Evolutionary conservation across 2,329 filamentous ascomycete species (phyloP), one percentile per base, ranked within the genome.

Genomic region (Lachnellula hyalina): DNA sequence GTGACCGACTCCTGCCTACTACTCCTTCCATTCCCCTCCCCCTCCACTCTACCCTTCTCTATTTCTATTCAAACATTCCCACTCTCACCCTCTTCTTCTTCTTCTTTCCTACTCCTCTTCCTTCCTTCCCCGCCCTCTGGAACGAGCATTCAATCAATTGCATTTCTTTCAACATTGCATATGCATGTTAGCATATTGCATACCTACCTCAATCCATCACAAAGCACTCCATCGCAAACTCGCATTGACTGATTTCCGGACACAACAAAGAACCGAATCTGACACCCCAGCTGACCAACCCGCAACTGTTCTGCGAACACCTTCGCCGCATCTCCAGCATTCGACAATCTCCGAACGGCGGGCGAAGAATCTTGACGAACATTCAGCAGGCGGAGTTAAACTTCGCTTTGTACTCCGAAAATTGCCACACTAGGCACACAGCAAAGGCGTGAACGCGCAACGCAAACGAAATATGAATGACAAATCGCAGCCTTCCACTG

Each of bases 231-330:
- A 11, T 36, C 56, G 46, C 42, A 38, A 53, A 19, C 57, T 57
- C 61, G 55, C 59, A 63, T 65, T 63, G 60, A 62, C 60, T 63
- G 59, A 59, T 56, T 54, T 48, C 53, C 56, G 47, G 52, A 61
- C 57, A 61, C 62, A 64, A 63, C 61, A 66, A 66, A 67, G 64
- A 66, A 63, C 60, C 62, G 54, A 59, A 41, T 55, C 55, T 56
- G 56, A 53, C 55, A 55, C 45, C 63, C 60, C 55, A 65, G 59
- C 61, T 63, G 61, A 64, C 60, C 61, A 56, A 58, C 46, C 40
- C 52, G 38, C 47, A 47, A 54, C 48, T 41, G 40, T 52, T 52
- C 50, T 52, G 41, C 49, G 44, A 46, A 41, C 52, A 52, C 38
- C 48, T 45, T 42, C 19, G 44, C 52, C 46, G 35, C 32, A 21